Base-by-base conservation (phyloP, 768 basidiomycete species). In the Tricholoma sp. region DNA sequence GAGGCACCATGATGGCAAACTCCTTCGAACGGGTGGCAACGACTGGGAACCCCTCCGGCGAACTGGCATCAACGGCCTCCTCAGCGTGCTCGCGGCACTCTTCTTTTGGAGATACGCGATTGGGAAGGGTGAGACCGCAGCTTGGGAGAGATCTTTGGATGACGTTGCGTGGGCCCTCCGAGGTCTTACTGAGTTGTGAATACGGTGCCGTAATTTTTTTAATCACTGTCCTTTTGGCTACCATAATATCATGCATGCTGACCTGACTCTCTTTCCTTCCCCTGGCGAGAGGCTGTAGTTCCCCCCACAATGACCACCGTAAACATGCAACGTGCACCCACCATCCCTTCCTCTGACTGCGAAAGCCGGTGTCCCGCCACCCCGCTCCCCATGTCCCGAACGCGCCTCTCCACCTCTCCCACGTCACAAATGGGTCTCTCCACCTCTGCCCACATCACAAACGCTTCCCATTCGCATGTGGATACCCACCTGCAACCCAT, bases 141-240 rank as follows among this genome's bases (percentile, higher is more conserved):
- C 37, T 55, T 52, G 53, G 65, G 46, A 29, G 63, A 29, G 16
- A 62, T 60, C 5, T 61, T 61, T 18, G 58, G 46, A n/a, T 27
- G 16, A 58, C 54, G 1, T 59, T 54, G 6, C 52, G 49, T 8
- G 60, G 54, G 4, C 10, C 3, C 18, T 49, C 3, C 21, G 14
- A 46, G 45, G 45, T 24, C 45, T 46, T 24, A 41, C 16, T n/a
- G n/a, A 41, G 39, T 43, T 43, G 18, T 43, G 41, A 43, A 43
- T 43, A 8, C 2, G 41, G 41, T 8, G 19, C 6, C 41, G 8
- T 43, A 43, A 43, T 43, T 43, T 10, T 43, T 43, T 43, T 43
- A 6, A 6, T 43, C 19, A 14, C 35, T 35, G 35, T 43, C 19
- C 9, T 43, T 43, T 43, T 43, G 0, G 8, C 41, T 43, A 41